These are phyloP conservation scores for Annulohypoxylon maeteangense DNA, from an alignment of 495 filamentous ascomycete genomes.

Conservation along the genomic window DNA sequence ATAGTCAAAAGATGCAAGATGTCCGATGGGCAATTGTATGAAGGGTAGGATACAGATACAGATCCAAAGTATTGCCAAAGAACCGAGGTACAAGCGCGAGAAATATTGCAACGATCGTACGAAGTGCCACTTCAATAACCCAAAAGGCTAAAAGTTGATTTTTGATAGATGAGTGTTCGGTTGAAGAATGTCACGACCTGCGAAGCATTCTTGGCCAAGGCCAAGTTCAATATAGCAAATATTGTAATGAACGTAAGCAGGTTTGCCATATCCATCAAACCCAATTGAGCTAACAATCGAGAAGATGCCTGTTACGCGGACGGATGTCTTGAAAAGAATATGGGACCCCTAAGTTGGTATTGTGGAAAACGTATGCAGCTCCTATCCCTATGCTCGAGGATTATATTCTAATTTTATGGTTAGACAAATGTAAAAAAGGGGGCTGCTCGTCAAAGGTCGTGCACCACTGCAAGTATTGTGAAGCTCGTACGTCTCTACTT, in stretches of 20 bases:
- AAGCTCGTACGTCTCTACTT: not conserved
- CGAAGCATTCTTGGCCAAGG: not conserved
- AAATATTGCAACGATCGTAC: slow-evolving; percentile 34
- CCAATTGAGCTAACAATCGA: not conserved
- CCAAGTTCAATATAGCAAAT: slow-evolving; percentile 35
- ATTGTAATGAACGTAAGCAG: slow-evolving; percentile 45
- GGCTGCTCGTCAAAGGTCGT: not conserved
- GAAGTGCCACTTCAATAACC: slow-evolving; percentile 1
- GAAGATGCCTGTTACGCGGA: slow-evolving; percentile 17
- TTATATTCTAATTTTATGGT: not conserved
- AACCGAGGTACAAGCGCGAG: slow-evolving; percentile 43
- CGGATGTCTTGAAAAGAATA: not conserved
- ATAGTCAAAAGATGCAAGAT: slow-evolving; percentile 16
- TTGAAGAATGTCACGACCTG: not conserved
- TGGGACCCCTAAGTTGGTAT: not conserved
- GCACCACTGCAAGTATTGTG: not conserved
- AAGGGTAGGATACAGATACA: slow-evolving; percentile 32
- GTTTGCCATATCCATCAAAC: not conserved
- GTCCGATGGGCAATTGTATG: not conserved
- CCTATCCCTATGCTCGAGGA: not conserved
- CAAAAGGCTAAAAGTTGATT: not conserved
- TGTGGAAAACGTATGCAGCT: slow-evolving; percentile 21
- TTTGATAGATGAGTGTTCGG: slow-evolving; percentile 23
- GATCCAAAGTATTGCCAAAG: slow-evolving; percentile 30
- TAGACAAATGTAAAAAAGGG: not conserved